phyloP scores from a whole-genome alignment of 768 basidiomycete species.

The Cantharellus anzutake region DNA sequence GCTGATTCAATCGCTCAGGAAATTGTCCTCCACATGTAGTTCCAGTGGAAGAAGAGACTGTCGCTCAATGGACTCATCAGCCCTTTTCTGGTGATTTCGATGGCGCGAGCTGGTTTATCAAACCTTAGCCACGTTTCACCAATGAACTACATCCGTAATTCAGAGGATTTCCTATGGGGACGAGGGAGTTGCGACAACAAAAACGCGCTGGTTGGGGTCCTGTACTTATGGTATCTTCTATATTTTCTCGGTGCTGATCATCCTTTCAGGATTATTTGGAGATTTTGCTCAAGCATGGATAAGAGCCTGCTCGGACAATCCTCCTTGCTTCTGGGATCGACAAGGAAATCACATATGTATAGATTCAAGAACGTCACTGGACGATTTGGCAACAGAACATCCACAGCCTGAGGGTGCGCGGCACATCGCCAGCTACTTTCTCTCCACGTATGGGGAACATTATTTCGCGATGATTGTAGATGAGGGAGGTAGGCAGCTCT shows the following conservation, averaged over 20 bases:
- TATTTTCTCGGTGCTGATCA: too few species aligned
- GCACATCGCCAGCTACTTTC: slow-evolving; percentile 18
- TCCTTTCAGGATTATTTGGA: slow-evolving; percentile 11
- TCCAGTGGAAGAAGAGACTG: slow-evolving; percentile 38
- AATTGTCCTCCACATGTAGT: slow-evolving; percentile 53
- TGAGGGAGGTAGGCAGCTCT: slow-evolving; percentile 46
- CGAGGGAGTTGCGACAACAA: slow-evolving; percentile 63
- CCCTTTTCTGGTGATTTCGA: slow-evolving; percentile 38
- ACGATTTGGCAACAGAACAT: slow-evolving; percentile 15
- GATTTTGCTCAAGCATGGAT: slow-evolving; percentile 28
- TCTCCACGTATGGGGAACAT: slow-evolving; percentile 49
- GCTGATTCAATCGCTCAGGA: background rate
- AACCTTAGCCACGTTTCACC: background rate
- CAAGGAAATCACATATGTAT: slow-evolving; percentile 43
- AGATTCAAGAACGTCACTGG: slow-evolving; percentile 13
- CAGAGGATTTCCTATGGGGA: slow-evolving; percentile 39
- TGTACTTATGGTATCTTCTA: slow-evolving; percentile 14
- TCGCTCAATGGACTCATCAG: slow-evolving; percentile 38
- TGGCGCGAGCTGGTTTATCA: slow-evolving; percentile 10
- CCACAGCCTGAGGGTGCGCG: slow-evolving; percentile 23
- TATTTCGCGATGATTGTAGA: slow-evolving; percentile 67
- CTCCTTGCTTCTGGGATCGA: slow-evolving; percentile 57
- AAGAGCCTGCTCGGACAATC: slow-evolving; percentile 41
- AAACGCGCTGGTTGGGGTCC: slow-evolving; percentile 45
- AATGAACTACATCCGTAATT: background rate